These are phyloP conservation scores for Kingdonia uniflora DNA, from an alignment of 164 flowering plant genomes.

Conservation along the genomic window DNA sequence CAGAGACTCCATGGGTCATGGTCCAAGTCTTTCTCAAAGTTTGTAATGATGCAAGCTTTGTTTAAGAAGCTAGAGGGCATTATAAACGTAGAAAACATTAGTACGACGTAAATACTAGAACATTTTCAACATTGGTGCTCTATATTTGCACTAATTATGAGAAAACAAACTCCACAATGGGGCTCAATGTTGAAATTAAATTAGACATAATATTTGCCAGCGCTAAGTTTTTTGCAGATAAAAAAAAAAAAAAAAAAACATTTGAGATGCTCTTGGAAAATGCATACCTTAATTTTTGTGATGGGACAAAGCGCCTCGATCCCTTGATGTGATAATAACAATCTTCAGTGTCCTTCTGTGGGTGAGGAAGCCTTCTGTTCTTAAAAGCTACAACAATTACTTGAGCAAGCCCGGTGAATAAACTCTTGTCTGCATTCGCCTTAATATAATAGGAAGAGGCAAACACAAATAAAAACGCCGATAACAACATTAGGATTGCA, in stretches of 20 bases:
- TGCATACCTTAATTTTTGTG: constrained; percentile 40
- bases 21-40: constrained; percentile 19
- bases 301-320: constrained; percentile 26
- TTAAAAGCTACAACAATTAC: constrained; percentile 38
- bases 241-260: no score
- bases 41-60: constrained; percentile 34
- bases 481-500: constrained; percentile 37
- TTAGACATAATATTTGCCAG: no score
- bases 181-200: neutral
- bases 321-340: constrained; percentile 29
- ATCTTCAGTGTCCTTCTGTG: constrained; percentile 14
- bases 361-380: constrained; percentile 32
- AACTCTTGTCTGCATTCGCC: constrained; percentile 24
- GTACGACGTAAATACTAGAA: neutral
- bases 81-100: neutral
- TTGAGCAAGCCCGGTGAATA: constrained; percentile 43
- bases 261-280: neutral
- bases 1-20: constrained; percentile 36
- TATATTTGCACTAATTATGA: neutral
- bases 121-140: neutral
- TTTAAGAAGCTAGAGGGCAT: constrained; percentile 23
- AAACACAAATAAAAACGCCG: constrained; percentile 32
- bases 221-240: no score
- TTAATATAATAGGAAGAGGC: constrained; percentile 44
- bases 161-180: no score